Percentiles rank a stretch among this genome's conserved stretches.
Conservation (phyloP, 441 rosid species). For the Adansonia gregorii region DNA sequence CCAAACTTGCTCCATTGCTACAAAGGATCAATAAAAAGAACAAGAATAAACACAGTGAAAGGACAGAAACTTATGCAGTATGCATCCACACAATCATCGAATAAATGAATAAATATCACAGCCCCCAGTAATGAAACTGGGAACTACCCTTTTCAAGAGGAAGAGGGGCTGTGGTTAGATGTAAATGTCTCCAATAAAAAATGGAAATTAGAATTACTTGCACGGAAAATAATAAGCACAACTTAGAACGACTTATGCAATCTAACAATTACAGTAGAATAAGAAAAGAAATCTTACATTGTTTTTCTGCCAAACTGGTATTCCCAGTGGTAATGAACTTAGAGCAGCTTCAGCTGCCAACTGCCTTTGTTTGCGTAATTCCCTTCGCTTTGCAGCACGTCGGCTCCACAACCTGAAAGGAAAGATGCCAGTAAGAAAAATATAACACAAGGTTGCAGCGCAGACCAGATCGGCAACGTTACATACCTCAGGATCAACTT, state of each 20-base stretch:
- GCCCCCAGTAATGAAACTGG: background rate
- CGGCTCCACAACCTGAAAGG: conserved; percentile 84
- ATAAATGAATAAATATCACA: conserved; percentile 9
- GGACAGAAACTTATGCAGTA: conserved; percentile 15
- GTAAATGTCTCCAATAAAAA: conserved; percentile 6
- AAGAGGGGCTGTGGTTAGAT: background rate
- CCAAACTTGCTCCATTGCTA: conserved; percentile 50
- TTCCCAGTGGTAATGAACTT: conserved; percentile 75
- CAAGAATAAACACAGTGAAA: conserved; percentile 13
- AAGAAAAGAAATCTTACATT: conserved; percentile 54
- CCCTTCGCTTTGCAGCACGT: conserved; percentile 61
- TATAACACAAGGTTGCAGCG: conserved; percentile 16
- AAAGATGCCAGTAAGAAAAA: conserved; percentile 19
- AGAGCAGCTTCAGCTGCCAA: conserved; percentile 75
- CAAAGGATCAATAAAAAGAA: conserved; percentile 25
- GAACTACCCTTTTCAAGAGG: background rate
- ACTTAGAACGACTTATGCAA: background rate
- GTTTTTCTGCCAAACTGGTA: conserved; percentile 59
- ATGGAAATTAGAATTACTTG: background rate
- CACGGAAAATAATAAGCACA: background rate
- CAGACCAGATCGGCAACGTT: conserved; percentile 31
- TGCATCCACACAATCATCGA: background rate
- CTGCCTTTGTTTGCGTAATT: conserved; percentile 68
- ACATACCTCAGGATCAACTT: conserved; percentile 82
- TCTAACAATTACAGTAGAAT: conserved; percentile 11